These are phyloP conservation scores for Euphorbia pulcherrima DNA, from an alignment of 345 rosid genomes.

Conservation along the genomic window DNA sequence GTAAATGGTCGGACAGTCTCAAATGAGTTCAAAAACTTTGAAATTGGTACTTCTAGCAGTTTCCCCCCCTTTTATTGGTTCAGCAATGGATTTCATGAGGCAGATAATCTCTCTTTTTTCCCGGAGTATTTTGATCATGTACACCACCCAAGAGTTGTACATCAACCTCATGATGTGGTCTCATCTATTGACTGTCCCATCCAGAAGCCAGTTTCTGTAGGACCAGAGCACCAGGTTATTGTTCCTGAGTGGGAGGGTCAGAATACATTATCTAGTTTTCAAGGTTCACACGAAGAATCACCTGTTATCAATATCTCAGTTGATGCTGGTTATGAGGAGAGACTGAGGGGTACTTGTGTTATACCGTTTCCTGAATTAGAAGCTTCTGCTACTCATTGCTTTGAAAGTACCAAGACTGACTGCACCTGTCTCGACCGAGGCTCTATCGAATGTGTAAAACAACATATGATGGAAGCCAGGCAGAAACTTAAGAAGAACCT, in stretches of 20 bases:
- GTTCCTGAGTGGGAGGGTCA: conserved; percentile 42
- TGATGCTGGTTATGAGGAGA: conserved; percentile 26
- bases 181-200: conserved; percentile 35
- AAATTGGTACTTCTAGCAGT: conserved; percentile 19
- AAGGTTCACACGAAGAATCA: conserved; percentile 9
- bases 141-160: conserved; percentile 22
- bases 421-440: conserved; percentile 57
- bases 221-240: conserved; percentile 55
- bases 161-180: conserved; percentile 35
- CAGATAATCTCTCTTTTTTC: conserved; percentile 33
- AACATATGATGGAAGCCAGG: conserved; percentile 60
- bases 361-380: conserved; percentile 51
- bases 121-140: conserved; percentile 44
- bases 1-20: conserved; percentile 7
- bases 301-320: not conserved
- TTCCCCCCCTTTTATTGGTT: conserved; percentile 32
- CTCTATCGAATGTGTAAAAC: conserved; percentile 53
- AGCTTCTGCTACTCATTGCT: conserved; percentile 20
- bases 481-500: conserved; percentile 40
- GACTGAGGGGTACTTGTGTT: conserved; percentile 48
- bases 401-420: conserved; percentile 27
- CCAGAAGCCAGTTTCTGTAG: conserved; percentile 44
- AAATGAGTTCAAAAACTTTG: conserved; percentile 15
- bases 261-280: conserved; percentile 11
- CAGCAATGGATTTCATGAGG: conserved; percentile 28